Evolutionary conservation across 148 eudicot species (phyloP), one percentile per base, ranked within the genome.

Genomic region (Chenopodium berlandieri): DNA sequence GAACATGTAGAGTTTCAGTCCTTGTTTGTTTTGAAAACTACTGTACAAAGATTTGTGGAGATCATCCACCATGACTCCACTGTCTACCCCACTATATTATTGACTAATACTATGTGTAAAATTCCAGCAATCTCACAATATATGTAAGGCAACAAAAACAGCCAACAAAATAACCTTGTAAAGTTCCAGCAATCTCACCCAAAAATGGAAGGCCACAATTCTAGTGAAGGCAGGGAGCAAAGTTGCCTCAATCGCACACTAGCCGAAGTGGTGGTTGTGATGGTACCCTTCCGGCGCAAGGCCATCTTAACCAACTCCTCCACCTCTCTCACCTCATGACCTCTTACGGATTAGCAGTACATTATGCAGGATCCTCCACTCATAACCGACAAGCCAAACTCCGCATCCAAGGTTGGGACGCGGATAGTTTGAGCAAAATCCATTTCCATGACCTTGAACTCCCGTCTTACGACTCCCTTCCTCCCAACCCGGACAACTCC

Each of bases 241-340:
- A 50, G 16, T 2, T 12, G 54, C 54, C 54, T 50, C 13, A 14
- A 74, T 54, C 17, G 27, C 8, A 0, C 44, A 25, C 56, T 30
- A 44, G 40, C 77, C 37, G 76, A 75, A 76, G 86, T 91, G 63
- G 81, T 40, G 1, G 87, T 89, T 9, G 85, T 89, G 1, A 76
- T 87, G 83, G 86, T 89, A 40, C 91, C 94, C 1, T 80, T 50
- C 90, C 90, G 9, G 83, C 84, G 11, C 92, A 91, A 74, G 86
- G 92, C 84, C 94, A 89, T 69, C 88, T 91, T n/a, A 86, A 88
- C 83, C 94, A 84, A 71, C 90, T 89, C 80, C 90, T 89, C 81
- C 90, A 87, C 30, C 82, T 91, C 80, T 78, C 93, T 76, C 83
- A 83, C 74, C 86, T 78, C 37, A 52, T 89, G 13, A 65, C 88